Evolutionary conservation across 2,329 filamentous ascomycete genomes (phyloP).

Genomic region (Fusarium sp.): DNA sequence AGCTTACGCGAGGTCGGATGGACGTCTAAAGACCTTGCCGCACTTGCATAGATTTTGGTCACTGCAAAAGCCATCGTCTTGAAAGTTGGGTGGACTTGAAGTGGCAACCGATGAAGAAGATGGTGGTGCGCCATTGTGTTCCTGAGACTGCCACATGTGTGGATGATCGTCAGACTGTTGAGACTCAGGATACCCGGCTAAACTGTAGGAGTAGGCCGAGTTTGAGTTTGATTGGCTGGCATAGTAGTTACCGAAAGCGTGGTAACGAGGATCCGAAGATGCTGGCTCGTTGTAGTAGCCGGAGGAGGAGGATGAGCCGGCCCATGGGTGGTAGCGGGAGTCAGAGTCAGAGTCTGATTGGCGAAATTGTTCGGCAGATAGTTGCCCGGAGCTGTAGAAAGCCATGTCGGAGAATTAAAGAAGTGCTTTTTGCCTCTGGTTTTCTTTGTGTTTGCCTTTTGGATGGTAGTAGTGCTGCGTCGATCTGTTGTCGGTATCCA

Average conservation of each 20-base stretch:
- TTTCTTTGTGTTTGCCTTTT: conserved; percentile 8
- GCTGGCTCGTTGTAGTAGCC: conserved; percentile 32
- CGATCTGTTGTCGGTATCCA: conserved; percentile 43
- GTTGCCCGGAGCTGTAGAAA: conserved; percentile 31
- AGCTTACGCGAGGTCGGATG: conserved; percentile 47
- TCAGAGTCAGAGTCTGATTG: conserved; percentile 39
- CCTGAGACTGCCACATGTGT: conserved; percentile 37
- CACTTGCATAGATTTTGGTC: conserved; percentile 38
- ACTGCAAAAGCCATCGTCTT: conserved; percentile 35
- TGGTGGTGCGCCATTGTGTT: conserved; percentile 31
- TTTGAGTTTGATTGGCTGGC: conserved; percentile 36
- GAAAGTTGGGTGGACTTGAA: conserved; percentile 40
- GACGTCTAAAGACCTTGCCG: conserved; percentile 46
- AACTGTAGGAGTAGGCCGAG: conserved; percentile 27
- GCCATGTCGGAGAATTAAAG: conserved; percentile 34
- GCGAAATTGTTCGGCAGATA: conserved; percentile 36
- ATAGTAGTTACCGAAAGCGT: conserved; percentile 33
- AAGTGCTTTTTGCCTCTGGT: neutral
- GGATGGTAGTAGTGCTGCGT: conserved; percentile 39
- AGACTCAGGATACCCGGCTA: conserved; percentile 26
- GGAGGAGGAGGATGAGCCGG: conserved; percentile 19
- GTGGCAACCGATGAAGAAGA: conserved; percentile 40
- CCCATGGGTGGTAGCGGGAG: conserved; percentile 33
- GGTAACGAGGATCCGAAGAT: conserved; percentile 37
- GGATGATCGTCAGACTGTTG: conserved; percentile 37